Percentiles rank a stretch among this genome's conserved stretches.
phyloP scores from a whole-genome alignment of 2,329 filamentous ascomycete genomes.

The Thyridium curvatum region DNA sequence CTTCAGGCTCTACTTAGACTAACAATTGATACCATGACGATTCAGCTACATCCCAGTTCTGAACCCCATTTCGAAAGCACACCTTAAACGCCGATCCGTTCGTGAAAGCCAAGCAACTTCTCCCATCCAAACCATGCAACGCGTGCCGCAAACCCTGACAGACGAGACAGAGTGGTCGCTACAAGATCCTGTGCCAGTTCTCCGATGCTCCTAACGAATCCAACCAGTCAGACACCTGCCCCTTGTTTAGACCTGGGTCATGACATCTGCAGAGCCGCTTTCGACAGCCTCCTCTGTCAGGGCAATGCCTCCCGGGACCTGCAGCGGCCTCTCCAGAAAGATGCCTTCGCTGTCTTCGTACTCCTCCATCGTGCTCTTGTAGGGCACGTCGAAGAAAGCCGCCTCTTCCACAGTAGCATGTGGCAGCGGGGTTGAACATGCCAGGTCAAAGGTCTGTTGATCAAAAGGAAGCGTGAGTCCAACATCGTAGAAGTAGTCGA shows the following conservation, averaged over 20 bases:
- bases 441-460: constrained; percentile 4
- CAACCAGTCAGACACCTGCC: too few species aligned
- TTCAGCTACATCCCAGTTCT: too few species aligned
- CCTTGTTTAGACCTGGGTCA: constrained; percentile 16
- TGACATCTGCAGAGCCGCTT: constrained; percentile 35
- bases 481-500: background rate
- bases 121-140: too few species aligned
- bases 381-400: constrained; percentile 4
- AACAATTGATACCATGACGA: too few species aligned
- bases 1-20: too few species aligned
- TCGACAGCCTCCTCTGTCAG: constrained; percentile 50
- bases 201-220: too few species aligned
- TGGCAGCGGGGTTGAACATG: constrained; percentile 11
- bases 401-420: constrained; percentile 9
- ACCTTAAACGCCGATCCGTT: too few species aligned
- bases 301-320: constrained; percentile 45
- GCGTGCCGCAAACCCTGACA: too few species aligned
- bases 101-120: too few species aligned
- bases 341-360: constrained; percentile 20
- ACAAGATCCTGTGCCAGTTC: too few species aligned
- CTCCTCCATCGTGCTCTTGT: constrained; percentile 18
- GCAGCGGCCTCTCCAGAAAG: constrained; percentile 33
- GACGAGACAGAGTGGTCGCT: too few species aligned
- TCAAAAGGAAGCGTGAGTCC: constrained; percentile 1
- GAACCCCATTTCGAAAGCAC: too few species aligned